Base-by-base conservation (phyloP, 441 rosid genomes). In the Eutrema salsugineum region DNA sequence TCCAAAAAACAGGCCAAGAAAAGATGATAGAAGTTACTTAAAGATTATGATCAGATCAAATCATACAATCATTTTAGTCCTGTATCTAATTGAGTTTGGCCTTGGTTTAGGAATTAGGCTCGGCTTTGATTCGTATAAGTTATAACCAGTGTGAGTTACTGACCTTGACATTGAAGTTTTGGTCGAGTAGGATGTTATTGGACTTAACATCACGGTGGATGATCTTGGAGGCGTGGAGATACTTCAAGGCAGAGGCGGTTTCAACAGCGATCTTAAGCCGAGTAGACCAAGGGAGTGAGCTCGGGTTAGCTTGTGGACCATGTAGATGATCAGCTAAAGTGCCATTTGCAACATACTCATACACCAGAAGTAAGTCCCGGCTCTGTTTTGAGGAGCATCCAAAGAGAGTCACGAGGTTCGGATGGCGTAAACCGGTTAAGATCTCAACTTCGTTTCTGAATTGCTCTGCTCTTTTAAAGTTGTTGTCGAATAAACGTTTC, bases 201-300 rank as follows among this genome's bases (percentile, higher is more conserved):
- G 99, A 79, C 49, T 92, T 94, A 72, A 90, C 95, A 58, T 94
- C 99, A 1, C 96, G 91, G 75, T 94, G 99, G 8, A 92, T 83
- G 58, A 86, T 88, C 20, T 82, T 79, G 9, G 91, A 82, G 51
- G 91, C 85, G 62, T 95, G 98, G 33, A 95, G 97, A 78, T 89
- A 95, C 19, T 77, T 71, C 62, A 95, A 68, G 1, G 98, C 97
- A 36, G 71, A 73, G 33, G 95, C 98, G 12, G 99, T 92, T 75
- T 94, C 96, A 5, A 86, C 68, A 5, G 97, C 97, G 22, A 92
- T 88, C 24, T 83, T 84, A 74, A 92, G 81, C 17, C 98, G 84
- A 17, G 68, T 80, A 22, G 65, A 57, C 98, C 96, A 92, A 46
- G 88, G 81, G 5, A 94, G 84, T 40, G 78, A 73, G 47, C 89